phyloP scores from a whole-genome alignment of 2,329 filamentous ascomycete genomes.

The Scedosporium boydii region DNA sequence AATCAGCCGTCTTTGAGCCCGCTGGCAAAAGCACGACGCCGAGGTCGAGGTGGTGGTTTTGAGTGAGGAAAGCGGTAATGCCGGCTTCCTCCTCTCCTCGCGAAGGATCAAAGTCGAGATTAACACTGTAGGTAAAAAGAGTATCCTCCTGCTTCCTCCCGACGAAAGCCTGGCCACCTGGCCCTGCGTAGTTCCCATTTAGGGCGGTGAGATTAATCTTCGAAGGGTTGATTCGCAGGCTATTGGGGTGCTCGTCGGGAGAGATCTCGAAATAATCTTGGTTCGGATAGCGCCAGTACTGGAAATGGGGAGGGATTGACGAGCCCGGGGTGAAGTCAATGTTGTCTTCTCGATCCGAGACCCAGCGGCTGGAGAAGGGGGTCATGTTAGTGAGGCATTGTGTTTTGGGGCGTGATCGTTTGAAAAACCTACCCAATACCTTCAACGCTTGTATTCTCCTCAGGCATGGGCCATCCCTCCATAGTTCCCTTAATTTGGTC shows the following conservation, averaged over 20 bases:
- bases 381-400: neutral
- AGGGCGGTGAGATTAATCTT: slow-evolving; percentile 41
- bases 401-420: neutral
- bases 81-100: slow-evolving; percentile 37
- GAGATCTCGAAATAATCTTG: slow-evolving; percentile 35
- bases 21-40: slow-evolving; percentile 26
- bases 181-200: slow-evolving; percentile 21
- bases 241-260: slow-evolving; percentile 27
- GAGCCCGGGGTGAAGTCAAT: slow-evolving; percentile 29
- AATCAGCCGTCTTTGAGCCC: slow-evolving; percentile 13
- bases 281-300: slow-evolving; percentile 45
- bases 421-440: slow-evolving; percentile 15
- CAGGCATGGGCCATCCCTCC: slow-evolving; percentile 29
- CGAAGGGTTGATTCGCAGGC: slow-evolving; percentile 37
- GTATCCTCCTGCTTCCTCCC: slow-evolving; percentile 45
- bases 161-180: slow-evolving; percentile 40
- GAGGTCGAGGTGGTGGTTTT: slow-evolving; percentile 42
- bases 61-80: slow-evolving; percentile 41
- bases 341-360: slow-evolving; percentile 4
- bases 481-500: slow-evolving; percentile 17
- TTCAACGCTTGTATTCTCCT: slow-evolving; percentile 16
- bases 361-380: neutral
- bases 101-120: slow-evolving; percentile 31
- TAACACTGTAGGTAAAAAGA: slow-evolving; percentile 39
- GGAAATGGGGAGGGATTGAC: slow-evolving; percentile 41